These are phyloP conservation scores for Kandelia obovata DNA, from an alignment of 345 rosid genomes.

Conservation along the genomic window DNA sequence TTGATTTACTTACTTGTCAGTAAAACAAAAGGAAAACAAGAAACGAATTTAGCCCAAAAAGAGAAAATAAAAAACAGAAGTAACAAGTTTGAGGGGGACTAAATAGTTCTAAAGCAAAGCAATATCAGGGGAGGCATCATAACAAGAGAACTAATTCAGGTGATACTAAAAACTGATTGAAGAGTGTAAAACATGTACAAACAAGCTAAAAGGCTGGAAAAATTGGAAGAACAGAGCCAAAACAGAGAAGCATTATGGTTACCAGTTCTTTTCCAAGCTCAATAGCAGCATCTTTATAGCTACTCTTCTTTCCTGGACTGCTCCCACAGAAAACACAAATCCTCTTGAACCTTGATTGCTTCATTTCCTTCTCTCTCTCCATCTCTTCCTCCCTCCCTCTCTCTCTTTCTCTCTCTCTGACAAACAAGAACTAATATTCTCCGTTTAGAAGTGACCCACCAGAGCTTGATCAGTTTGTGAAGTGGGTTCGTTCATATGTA, in stretches of 20 bases:
- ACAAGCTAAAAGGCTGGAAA: neutral
- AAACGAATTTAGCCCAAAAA: neutral
- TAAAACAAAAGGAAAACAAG: too few relatives aligned
- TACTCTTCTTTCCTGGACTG: constrained; percentile 30
- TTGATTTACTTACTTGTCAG: too few relatives aligned
- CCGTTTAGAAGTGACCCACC: constrained; percentile 3
- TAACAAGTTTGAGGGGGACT: neutral
- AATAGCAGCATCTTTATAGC: constrained; percentile 31
- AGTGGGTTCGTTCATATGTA: constrained; percentile 18
- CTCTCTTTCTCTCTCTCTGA: neutral
- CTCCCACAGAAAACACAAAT: constrained; percentile 35
- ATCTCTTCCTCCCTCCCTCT: neutral
- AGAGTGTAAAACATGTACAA: neutral
- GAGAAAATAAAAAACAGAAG: neutral
- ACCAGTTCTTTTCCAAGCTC: constrained; percentile 34
- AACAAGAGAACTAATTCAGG: neutral
- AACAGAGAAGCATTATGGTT: neutral
- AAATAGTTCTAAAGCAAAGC: constrained; percentile 8
- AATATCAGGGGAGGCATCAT: neutral
- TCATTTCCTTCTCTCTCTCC: constrained; percentile 21
- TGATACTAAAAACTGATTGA: neutral
- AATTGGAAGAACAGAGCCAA: neutral
- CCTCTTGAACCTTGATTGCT: constrained; percentile 27
- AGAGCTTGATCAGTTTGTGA: neutral
- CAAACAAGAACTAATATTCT: neutral